Percentiles rank a stretch among this genome's conserved stretches.
phyloP scores from a whole-genome alignment of 768 basidiomycete genomes.

The Roridomyces roridus region DNA sequence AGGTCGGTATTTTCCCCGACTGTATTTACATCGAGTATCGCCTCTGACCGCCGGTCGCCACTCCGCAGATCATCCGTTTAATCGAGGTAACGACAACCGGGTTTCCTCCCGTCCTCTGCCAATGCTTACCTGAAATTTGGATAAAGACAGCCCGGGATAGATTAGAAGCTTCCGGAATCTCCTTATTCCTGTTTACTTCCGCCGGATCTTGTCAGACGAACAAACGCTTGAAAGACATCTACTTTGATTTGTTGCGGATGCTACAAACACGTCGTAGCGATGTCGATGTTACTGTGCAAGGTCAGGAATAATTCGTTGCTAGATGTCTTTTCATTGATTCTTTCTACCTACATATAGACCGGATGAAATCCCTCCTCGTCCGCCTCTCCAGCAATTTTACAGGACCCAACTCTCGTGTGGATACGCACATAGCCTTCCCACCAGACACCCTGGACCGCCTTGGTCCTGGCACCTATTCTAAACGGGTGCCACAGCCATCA shows the following conservation, averaged over 20 bases:
- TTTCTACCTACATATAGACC: conserved; percentile 4
- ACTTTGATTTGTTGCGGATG: conserved; percentile 20
- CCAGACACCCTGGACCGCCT: not conserved
- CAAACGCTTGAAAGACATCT: conserved; percentile 9
- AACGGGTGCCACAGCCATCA: conserved; percentile 3
- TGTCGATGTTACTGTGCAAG: conserved; percentile 14
- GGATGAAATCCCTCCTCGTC: conserved; percentile 16
- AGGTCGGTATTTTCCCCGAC: conserved; percentile 13
- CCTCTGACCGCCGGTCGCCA: conserved; percentile 10
- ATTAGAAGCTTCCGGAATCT: conserved; percentile 20
- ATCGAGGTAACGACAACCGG: conserved; percentile 12
- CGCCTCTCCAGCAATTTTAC: conserved; percentile 19
- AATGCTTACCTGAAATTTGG: not conserved
- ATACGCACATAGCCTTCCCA: not conserved
- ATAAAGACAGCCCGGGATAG: conserved; percentile 18
- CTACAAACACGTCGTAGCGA: conserved; percentile 12
- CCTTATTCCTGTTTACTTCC: conserved; percentile 19
- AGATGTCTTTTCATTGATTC: not conserved
- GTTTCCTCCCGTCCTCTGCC: not conserved
- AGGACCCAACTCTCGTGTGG: not conserved
- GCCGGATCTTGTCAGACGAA: conserved; percentile 9
- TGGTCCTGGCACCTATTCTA: conserved; percentile 6
- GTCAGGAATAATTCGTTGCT: conserved; percentile 3
- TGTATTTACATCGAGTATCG: not conserved
- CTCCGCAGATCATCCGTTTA: conserved; percentile 20